A percentile compares a stretch with the other conserved stretches of the same genome.
Conservation (phyloP, 208 protist genomes). For the Leishmania major region DNA sequence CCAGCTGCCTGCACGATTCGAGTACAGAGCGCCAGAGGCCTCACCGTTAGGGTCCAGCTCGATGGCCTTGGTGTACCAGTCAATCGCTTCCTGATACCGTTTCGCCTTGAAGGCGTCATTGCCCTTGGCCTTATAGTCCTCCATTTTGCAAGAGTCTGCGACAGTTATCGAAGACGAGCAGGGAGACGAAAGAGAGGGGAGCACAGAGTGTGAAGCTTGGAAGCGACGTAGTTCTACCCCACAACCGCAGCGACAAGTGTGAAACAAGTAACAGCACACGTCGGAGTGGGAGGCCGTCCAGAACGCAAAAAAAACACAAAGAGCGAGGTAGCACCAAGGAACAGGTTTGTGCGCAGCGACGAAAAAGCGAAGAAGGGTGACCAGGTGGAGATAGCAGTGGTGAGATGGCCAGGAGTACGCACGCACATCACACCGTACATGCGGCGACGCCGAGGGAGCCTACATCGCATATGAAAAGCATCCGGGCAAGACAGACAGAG, state of each 20-base stretch:
- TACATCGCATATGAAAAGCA: not conserved
- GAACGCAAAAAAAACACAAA: not conserved
- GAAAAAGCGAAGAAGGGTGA: not conserved
- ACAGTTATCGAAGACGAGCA: not conserved
- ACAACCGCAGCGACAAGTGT: not conserved
- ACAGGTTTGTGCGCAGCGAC: not conserved
- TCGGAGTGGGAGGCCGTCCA: not conserved
- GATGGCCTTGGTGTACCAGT: conserved; percentile 93
- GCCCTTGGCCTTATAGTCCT: conserved; percentile 88
- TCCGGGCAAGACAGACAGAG: not conserved
- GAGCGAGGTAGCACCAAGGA: not conserved
- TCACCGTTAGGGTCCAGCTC: conserved; percentile 76
- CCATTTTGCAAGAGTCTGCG: conserved; percentile 32
- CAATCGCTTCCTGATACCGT: conserved; percentile 87
- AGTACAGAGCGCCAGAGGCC: conserved; percentile 82
- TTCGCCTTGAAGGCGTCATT: conserved; percentile 92
- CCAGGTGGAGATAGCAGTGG: not conserved
- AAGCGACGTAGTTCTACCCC: not conserved
- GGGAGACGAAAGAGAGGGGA: not conserved
- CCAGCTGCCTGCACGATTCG: conserved; percentile 90
- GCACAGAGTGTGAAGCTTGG: not conserved
- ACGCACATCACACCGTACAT: not conserved
- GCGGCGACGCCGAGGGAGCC: not conserved
- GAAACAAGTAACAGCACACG: not conserved
- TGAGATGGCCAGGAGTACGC: not conserved